These are phyloP conservation scores for Candida xiaguanensis DNA, from an alignment of 805 yeast species.

Conservation along the genomic window DNA sequence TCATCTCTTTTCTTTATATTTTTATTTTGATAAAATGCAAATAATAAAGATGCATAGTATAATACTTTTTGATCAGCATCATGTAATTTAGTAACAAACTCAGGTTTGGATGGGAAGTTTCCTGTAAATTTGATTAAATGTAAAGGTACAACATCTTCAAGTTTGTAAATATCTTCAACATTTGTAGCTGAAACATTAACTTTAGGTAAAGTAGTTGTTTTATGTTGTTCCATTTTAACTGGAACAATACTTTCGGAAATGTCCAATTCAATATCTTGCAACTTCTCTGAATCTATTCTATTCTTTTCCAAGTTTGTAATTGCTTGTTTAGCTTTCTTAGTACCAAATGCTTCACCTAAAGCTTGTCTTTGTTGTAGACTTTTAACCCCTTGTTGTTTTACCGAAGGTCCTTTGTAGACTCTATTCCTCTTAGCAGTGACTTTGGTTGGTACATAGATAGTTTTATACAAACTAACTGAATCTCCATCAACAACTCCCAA, in stretches of 20 bases:
- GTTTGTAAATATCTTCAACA: constrained; percentile 79
- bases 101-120: constrained; percentile 50
- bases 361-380: constrained; percentile 67
- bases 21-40: constrained; percentile 77
- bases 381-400: constrained; percentile 52
- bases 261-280: constrained; percentile 70
- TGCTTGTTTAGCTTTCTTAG: constrained; percentile 92
- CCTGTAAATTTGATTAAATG: constrained; percentile 60
- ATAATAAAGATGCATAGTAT: constrained; percentile 74
- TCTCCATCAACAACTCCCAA: constrained; percentile 75
- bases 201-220: constrained; percentile 69
- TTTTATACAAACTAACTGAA: constrained; percentile 57
- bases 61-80: constrained; percentile 44
- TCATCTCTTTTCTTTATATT: constrained; percentile 57
- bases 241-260: constrained; percentile 70
- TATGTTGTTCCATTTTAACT: constrained; percentile 30
- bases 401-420: constrained; percentile 55
- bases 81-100: constrained; percentile 50
- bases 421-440: constrained; percentile 62
- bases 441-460: constrained; percentile 59
- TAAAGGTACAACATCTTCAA: constrained; percentile 64
- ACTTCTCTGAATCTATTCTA: constrained; percentile 78
- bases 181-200: constrained; percentile 75
- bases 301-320: constrained; percentile 77
- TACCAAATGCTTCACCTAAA: constrained; percentile 95